Evolutionary conservation across 257 asterid genomes (phyloP), one percentile per base, ranked within the genome.

Genomic region (Nicotiana noctiflora): DNA sequence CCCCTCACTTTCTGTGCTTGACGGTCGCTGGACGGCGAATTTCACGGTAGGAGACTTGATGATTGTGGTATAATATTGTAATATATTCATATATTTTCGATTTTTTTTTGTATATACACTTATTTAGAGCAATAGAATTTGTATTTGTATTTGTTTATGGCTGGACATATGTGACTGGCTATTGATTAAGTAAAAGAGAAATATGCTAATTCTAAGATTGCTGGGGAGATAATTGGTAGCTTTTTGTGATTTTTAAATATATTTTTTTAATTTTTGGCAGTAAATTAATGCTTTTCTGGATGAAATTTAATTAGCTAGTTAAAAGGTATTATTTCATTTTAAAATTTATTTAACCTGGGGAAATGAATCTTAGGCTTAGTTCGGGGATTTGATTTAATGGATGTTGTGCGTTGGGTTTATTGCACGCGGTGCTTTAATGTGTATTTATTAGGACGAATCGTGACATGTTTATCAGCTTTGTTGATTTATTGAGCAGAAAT

Each of bases 151-250:
- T 32, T 32, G 37, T 32, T 5, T 8, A 32, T 37, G 27, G 37
- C n/a, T 67, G 10, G 31, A 67, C 44, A 66, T 34, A 15, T 37
- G 31, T 67, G 55, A n/a, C 7, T 67, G 4, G 37, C 76, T 37
- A 67, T 32, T 5, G 76, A 46, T 67, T 67, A n/a, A 68, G 10
- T 37, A 32, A 32, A 32, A 32, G n/a, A 68, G 19, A 10, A 37
- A 25, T 82, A 53, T 76, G 84, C 80, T 59, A 53, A 51, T 75
- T 82, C 57, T 79, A 11, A 79, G 85, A 84, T 68, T 74, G 83
- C 81, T 31, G 83, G 75, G 83, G 81, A 77, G 27, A 66, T 66
- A 19, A 32, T 37, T 66, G 79, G 49, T 67, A 2, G 49, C 12
- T 2, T 40, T 40, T 40, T 40, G 2, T 40, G 79, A 79, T 78